Base-by-base conservation (phyloP, 257 asterid species). In the Solanum medicagineum region DNA sequence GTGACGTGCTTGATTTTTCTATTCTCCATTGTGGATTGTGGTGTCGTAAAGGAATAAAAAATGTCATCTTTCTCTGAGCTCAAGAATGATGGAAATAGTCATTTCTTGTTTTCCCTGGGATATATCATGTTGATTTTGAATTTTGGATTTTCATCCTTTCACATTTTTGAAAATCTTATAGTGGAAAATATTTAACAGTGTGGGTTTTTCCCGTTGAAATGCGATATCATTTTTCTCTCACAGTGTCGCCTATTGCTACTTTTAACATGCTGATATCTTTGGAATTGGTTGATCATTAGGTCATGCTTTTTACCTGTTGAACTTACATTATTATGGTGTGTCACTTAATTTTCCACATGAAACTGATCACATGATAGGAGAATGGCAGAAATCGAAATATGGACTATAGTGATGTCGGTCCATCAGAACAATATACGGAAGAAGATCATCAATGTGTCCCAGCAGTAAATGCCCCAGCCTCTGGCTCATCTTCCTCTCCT, bases 401-500 rank as follows among this genome's bases (percentile, higher is more conserved):
- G 70, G 87, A 85, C 6, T 88, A 89, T 80, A 66, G 56, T 60
- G 93, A 89, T 84, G 87, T 89, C 36, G 71, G 89, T 59, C 92
- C 90, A 13, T 85, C 91, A 15, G 93, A 88, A 69, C 93, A 90
- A 59, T 93, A 87, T 90, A 62, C 83, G 17, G 88, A 71, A 20
- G 88, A 71, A 69, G 92, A 89, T 82, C 88, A 84, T 36, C 83
- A 10, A 51, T 80, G 90, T 86, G 85, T 89, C 86, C 75, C 85
- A 65, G 70, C 85, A 8, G 80, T 65, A 22, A 74, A 26, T 29
- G 86, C 87, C 86, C 87, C 91, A 17, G 87, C 93, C 26, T 77
- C 83, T 12, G 95, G 90, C 85, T 89, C 97, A 62, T 87, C 94
- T 24, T 92, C 97, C 26, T 93, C 98, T 22, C 99, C 98, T 90